Evolutionary conservation across 2,329 filamentous ascomycete species (phyloP), one percentile per base, ranked within the genome.

Genomic region (Exutisphaerella laricina): DNA sequence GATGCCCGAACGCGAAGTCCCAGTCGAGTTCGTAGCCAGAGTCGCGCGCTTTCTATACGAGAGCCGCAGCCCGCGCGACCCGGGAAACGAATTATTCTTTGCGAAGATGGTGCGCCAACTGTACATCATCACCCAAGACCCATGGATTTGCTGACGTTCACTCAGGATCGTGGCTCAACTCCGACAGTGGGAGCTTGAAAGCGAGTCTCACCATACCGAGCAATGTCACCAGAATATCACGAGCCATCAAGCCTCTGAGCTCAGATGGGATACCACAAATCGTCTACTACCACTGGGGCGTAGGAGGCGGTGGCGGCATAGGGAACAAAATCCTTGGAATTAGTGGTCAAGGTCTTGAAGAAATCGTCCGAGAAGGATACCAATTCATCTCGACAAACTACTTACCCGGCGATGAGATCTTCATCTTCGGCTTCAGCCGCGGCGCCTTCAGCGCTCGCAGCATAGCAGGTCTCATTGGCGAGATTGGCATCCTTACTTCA

Each of bases 361-460:
- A 73, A 23, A 70, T 70, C 34, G 67, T 75, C 3, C 61, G 70
- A 9, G 67, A 72, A 56, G 68, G 63, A 0, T 74, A 77, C 40
- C 65, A 65, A 5, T 77, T 75, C 53, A 58, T 77, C 2, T 66
- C 69, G n/a, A 70, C 71, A 42, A 77, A 77, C 56, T 77, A 71
- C 50, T 60, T 66, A n/a, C 65, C 65, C 1, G 73, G 73, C 41
- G 74, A 73, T 40, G 65, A 72, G 49, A 70, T 73, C 37, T 70
- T 70, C 53, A 66, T 72, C 45, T 68, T 72, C 41, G 70, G 70
- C 18, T 73, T 72, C 58, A 70, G 66, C 4, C 61, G 70, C 9
- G 70, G 70, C 5, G 70, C 70, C 2, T 73, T 64, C 47, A 71
- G 67, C 0, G 70, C 67, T 2, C 62, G 70, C 5, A 65, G 65